Evolutionary conservation across 306 rosid species (phyloP).

Genomic region (Comarum palustre): DNA sequence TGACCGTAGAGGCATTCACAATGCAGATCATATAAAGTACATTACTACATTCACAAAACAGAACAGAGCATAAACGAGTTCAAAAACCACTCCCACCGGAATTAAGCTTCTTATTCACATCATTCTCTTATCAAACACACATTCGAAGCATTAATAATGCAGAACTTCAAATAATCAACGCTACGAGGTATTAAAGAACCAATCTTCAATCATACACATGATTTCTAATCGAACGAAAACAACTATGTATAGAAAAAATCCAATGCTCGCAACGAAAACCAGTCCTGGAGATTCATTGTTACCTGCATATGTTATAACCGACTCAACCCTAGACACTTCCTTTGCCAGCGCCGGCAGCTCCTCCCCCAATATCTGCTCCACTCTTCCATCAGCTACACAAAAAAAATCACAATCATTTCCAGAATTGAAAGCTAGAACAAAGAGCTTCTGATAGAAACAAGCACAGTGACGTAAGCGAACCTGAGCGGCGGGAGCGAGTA

Average conservation of each 20-base stretch:
- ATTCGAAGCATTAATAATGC: background rate
- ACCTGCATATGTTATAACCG: conserved; percentile 83
- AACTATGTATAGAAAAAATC: background rate
- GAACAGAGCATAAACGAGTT: background rate
- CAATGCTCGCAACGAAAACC: background rate
- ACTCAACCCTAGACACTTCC: conserved; percentile 84
- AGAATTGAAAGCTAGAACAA: conserved; percentile 7
- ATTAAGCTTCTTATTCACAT: background rate
- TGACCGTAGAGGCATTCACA: background rate
- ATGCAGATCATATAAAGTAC: background rate
- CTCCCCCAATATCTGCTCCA: conserved; percentile 61
- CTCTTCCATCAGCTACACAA: conserved; percentile 39
- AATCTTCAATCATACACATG: background rate
- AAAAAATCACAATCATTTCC: background rate
- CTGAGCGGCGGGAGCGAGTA: conserved; percentile 35
- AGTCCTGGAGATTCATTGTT: background rate
- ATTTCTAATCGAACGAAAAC: background rate
- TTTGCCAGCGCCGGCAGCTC: conserved; percentile 85
- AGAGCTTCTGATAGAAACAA: conserved; percentile 8
- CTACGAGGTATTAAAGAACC: background rate
- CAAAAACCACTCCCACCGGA: background rate
- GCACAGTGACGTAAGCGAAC: background rate
- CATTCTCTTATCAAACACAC: background rate
- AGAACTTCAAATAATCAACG: background rate
- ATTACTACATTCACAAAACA: background rate